Evolutionary conservation across 441 rosid genomes (phyloP).

Genomic region (Dalechampia spathulata): DNA sequence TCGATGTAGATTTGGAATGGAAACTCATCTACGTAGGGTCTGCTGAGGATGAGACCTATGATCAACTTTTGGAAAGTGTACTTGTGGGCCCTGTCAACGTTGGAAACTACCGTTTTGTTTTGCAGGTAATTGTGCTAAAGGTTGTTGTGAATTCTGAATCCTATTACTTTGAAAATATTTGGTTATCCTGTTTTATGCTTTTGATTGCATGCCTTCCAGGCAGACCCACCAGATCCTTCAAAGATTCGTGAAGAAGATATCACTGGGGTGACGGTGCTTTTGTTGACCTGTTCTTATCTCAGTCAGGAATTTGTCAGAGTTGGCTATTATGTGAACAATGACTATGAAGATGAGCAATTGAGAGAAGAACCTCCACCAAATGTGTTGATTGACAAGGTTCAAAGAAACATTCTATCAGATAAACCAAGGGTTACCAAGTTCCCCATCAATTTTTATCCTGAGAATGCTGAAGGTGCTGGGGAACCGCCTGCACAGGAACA

Average conservation of each 20-base stretch:
- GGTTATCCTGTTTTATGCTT: slow-evolving; percentile 1
- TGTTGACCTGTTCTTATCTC: slow-evolving; percentile 64
- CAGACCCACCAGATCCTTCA: slow-evolving; percentile 68
- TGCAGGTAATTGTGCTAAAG: slow-evolving; percentile 27
- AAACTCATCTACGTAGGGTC: slow-evolving; percentile 77
- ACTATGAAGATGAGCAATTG: slow-evolving; percentile 64
- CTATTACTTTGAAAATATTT: not conserved
- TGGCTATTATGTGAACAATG: slow-evolving; percentile 74
- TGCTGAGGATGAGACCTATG: slow-evolving; percentile 74
- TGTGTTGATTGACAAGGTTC: slow-evolving; percentile 56
- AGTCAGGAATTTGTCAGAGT: slow-evolving; percentile 71
- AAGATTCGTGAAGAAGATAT: slow-evolving; percentile 73
- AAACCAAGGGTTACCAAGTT: slow-evolving; percentile 80
- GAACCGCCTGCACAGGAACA: slow-evolving; percentile 32
- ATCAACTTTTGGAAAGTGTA: slow-evolving; percentile 65
- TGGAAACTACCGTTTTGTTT: slow-evolving; percentile 56
- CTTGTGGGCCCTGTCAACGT: slow-evolving; percentile 76
- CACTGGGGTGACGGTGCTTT: slow-evolving; percentile 70
- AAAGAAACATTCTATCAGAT: slow-evolving; percentile 58
- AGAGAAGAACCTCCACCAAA: slow-evolving; percentile 68
- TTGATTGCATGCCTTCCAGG: slow-evolving; percentile 30
- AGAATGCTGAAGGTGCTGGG: slow-evolving; percentile 38
- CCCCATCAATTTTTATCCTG: slow-evolving; percentile 72
- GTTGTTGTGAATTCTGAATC: not conserved
- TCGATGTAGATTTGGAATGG: slow-evolving; percentile 58